phyloP scores from a whole-genome alignment of 768 basidiomycete species.

The Suillus lakei region DNA sequence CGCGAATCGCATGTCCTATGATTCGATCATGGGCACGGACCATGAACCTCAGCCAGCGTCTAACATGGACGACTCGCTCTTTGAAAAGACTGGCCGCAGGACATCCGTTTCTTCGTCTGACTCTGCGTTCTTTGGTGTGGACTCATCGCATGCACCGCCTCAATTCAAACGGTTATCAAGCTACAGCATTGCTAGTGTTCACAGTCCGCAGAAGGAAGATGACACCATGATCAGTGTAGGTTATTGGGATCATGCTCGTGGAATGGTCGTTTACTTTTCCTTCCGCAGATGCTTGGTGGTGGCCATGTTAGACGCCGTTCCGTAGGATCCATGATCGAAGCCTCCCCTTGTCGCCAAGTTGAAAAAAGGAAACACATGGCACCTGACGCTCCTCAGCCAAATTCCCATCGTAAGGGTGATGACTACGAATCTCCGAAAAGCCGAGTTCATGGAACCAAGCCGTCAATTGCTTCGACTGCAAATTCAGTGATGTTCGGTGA shows the following conservation, averaged over 20 bases:
- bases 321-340: constrained; percentile 65
- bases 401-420: constrained; percentile 40
- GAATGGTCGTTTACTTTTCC: constrained; percentile 12
- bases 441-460: constrained; percentile 56
- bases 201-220: constrained; percentile 65
- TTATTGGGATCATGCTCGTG: constrained; percentile 6
- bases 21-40: constrained; percentile 69
- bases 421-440: constrained; percentile 45
- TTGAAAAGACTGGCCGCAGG: constrained; percentile 63
- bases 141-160: constrained; percentile 42
- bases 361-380: constrained; percentile 63
- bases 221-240: constrained; percentile 84
- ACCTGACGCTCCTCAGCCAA: constrained; percentile 26
- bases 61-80: constrained; percentile 53
- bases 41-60: constrained; percentile 37
- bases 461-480: constrained; percentile 67
- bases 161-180: constrained; percentile 71
- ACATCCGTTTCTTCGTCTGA: constrained; percentile 55
- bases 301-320: constrained; percentile 75
- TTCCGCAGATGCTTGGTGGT: constrained; percentile 76
- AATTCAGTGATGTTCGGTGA: constrained; percentile 64
- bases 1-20: constrained; percentile 50
- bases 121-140: constrained; percentile 63
- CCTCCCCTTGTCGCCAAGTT: constrained; percentile 68
- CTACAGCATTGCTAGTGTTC: constrained; percentile 52